Base-by-base conservation (phyloP, 257 asterid genomes). In the Solanum pinnatisectum region DNA sequence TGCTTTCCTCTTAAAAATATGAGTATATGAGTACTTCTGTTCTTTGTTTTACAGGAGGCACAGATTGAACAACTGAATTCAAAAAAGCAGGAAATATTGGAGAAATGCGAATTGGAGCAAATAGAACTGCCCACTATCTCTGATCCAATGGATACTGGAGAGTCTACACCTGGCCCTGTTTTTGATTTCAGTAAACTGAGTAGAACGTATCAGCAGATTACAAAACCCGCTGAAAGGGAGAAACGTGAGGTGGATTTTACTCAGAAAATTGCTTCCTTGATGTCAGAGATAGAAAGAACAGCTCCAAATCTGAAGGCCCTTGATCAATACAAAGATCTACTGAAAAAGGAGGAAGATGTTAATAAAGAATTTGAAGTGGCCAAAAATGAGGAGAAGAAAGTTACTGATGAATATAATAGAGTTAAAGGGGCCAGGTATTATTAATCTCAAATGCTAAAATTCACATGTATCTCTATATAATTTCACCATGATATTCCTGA, bases 231-330 rank as follows among this genome's bases (percentile, higher is more conserved):
- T 65, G 99, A 95, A 86, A 91, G 98, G 89, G 99, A 95, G 85
- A 97, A 96, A 94, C 94, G 93, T 85, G 99, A 96, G 90, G 94
- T 93, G 85, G 98, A 97, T 63, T 97, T 96, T 91, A 87, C 93
- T 0, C 95, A 94, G 85, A 96, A 96, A 91, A 96, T 96, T 70
- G 87, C 98, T 89, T 85, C 93, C 56, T 87, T 92, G 89, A 87
- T 92, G 40, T 88, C 99, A 88, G 99, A 96, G 89, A 96, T 96
- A 74, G 99, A 94, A 90, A 96, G 97, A 91, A 94, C 97, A 4
- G 96, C 97, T 87, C 99, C 99, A 44, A 97, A 97, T 93, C 88
- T 97, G 89, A 97, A 96, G 96, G 98, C 98, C 33, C 88, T 96
- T 90, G 99, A 94, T 89, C 98, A 96, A 79, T 97, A 95, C 81